Percentiles rank a stretch among this genome's conserved stretches.
These are phyloP conservation scores for Ogataea allantospora DNA, from an alignment of 805 yeast genomes.

Conservation along the genomic window DNA sequence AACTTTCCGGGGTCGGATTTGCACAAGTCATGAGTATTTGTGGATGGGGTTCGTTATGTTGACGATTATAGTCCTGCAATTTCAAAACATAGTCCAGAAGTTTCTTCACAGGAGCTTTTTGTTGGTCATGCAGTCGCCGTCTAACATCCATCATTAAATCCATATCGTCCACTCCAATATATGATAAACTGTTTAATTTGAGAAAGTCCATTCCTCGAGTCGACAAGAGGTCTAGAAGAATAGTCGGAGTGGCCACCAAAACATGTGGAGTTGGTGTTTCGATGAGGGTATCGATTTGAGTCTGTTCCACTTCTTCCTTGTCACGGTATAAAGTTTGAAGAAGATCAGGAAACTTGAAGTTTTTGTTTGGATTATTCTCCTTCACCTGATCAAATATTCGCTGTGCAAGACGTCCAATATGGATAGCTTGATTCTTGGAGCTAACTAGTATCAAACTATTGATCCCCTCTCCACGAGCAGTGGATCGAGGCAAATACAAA, in stretches of 20 bases:
- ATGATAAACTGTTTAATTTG: slow-evolving; percentile 27
- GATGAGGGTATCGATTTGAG: slow-evolving; percentile 26
- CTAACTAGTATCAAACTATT: slow-evolving; percentile 32
- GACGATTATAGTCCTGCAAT: slow-evolving; percentile 32
- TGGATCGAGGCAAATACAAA: slow-evolving; percentile 23
- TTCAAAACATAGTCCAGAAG: slow-evolving; percentile 33
- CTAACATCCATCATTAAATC: slow-evolving; percentile 30
- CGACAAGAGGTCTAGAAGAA: slow-evolving; percentile 35
- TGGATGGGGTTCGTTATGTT: slow-evolving; percentile 33
- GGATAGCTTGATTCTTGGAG: slow-evolving; percentile 26
- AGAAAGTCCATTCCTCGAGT: slow-evolving; percentile 33
- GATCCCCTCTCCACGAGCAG: slow-evolving; percentile 28
- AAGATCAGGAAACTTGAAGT: slow-evolving; percentile 6
- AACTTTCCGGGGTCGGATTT: slow-evolving; percentile 36
- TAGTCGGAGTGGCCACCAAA: slow-evolving; percentile 36
- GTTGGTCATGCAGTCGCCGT: slow-evolving; percentile 17
- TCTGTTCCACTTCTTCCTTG: slow-evolving; percentile 21
- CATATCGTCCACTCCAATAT: slow-evolving; percentile 36
- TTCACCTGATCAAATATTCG: slow-evolving; percentile 13
- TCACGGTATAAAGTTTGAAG: slow-evolving; percentile 35
- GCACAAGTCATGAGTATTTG: slow-evolving; percentile 30
- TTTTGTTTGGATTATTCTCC: neutral
- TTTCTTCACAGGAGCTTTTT: slow-evolving; percentile 30
- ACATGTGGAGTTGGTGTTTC: slow-evolving; percentile 31
- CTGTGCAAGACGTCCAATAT: slow-evolving; percentile 21